These are phyloP conservation scores for Cyphellophora europaea DNA, from an alignment of 2,329 filamentous ascomycete species.

Conservation along the genomic window DNA sequence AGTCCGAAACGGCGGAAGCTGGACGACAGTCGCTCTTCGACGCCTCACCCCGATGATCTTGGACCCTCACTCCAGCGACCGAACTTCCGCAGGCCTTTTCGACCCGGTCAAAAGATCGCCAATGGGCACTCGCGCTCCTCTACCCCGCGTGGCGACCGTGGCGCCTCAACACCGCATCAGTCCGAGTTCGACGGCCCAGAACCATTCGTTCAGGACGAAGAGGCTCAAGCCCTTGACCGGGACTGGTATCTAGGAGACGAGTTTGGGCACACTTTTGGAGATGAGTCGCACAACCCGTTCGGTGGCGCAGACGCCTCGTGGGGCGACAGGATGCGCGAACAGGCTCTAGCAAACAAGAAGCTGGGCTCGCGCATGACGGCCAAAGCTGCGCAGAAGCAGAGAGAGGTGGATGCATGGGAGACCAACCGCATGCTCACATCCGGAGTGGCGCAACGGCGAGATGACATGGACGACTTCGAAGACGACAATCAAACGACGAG, in stretches of 20 bases:
- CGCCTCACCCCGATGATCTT: conserved; percentile 20
- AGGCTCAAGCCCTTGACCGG: conserved; percentile 68
- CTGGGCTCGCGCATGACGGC: conserved; percentile 61
- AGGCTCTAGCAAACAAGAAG: conserved; percentile 70
- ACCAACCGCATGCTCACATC: conserved; percentile 97
- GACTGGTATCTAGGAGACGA: conserved; percentile 93
- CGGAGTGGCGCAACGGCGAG: conserved; percentile 81
- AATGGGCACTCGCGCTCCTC: conserved; percentile 22
- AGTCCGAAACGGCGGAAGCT: conserved; percentile 59
- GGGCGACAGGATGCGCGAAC: conserved; percentile 67
- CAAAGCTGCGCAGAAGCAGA: conserved; percentile 73
- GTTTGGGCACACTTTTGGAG: conserved; percentile 74
- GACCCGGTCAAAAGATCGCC: conserved; percentile 12
- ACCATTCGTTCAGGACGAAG: conserved; percentile 53
- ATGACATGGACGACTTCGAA: conserved; percentile 72
- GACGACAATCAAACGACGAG: conserved; percentile 85
- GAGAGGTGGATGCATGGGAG: conserved; percentile 96
- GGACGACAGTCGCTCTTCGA: conserved; percentile 53
- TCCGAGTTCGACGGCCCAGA: conserved; percentile 54
- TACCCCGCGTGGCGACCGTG: conserved; percentile 23
- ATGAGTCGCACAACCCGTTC: conserved; percentile 89
- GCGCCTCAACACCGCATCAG: conserved; percentile 35
- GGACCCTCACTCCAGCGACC: conserved; percentile 30
- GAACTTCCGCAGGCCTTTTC: conserved; percentile 15
- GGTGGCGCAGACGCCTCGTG: conserved; percentile 63